Percentiles rank a stretch among this genome's conserved stretches.
phyloP scores from a whole-genome alignment of 2,329 filamentous ascomycete species.

The Penicillium sp. region DNA sequence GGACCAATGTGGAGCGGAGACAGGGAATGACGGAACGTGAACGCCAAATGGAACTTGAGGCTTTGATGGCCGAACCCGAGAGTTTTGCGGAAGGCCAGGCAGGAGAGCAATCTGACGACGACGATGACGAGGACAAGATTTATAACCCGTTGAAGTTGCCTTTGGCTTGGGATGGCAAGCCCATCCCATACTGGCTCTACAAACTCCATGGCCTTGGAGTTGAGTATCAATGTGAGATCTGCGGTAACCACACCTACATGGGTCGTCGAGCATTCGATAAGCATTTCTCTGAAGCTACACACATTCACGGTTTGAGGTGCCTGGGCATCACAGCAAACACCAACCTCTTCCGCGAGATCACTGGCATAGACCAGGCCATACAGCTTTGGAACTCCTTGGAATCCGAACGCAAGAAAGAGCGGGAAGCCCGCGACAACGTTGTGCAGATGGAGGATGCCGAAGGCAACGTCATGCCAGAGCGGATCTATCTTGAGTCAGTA shows the following conservation, averaged over 20 bases:
- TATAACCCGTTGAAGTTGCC: constrained; percentile 97
- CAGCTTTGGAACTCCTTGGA: constrained; percentile 92
- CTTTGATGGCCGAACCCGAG: constrained; percentile 66
- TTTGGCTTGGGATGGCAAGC: constrained; percentile 96
- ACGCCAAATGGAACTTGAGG: constrained; percentile 88
- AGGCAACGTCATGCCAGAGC: constrained; percentile 98
- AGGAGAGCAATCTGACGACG: constrained; percentile 64
- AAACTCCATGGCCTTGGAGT: constrained; percentile 93
- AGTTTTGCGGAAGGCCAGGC: constrained; percentile 35
- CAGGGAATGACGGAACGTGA: constrained; percentile 98
- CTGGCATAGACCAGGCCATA: constrained; percentile 82
- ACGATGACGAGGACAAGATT: constrained; percentile 77
- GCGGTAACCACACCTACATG: constrained; percentile 99
- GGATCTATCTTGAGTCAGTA: constrained; percentile 81
- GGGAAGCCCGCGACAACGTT: constrained; percentile 73
- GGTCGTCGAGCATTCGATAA: constrained; percentile 94
- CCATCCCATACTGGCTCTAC: constrained; percentile 98
- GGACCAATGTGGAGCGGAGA: constrained; percentile 91
- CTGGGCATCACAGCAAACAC: constrained; percentile 85
- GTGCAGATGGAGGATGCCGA: constrained; percentile 98
- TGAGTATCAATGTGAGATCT: constrained; percentile 94
- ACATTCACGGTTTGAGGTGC: constrained; percentile 91
- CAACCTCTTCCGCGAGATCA: constrained; percentile 89
- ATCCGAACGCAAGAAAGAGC: constrained; percentile 74
- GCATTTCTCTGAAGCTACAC: constrained; percentile 91